These are phyloP conservation scores for Lyophyllum atratum DNA, from an alignment of 768 basidiomycete species.

Conservation along the genomic window DNA sequence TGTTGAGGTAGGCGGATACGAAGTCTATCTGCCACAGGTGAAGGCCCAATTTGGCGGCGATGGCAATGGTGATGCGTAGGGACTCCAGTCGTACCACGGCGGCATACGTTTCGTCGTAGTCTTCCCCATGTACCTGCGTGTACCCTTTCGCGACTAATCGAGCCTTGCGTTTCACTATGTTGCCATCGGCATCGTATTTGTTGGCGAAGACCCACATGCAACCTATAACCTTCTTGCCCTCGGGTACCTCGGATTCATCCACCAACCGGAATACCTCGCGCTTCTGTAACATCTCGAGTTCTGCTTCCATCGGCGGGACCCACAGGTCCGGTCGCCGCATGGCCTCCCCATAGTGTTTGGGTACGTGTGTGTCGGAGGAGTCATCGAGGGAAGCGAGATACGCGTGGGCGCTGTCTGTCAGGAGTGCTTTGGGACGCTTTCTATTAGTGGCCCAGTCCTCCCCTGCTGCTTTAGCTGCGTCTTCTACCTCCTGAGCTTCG, in stretches of 20 bases:
- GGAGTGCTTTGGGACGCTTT: not conserved
- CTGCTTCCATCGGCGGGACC: conserved; percentile 13
- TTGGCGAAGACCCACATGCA: conserved; percentile 23
- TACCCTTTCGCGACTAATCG: conserved; percentile 25
- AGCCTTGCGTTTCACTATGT: conserved; percentile 28
- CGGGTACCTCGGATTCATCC: not conserved
- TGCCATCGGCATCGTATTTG: conserved; percentile 31
- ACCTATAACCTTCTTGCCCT: conserved; percentile 9
- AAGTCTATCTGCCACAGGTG: conserved; percentile 28
- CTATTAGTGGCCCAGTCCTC: not conserved
- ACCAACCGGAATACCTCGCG: conserved; percentile 20
- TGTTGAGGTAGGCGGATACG: conserved; percentile 32
- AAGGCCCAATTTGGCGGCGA: conserved; percentile 13
- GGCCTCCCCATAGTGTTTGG: conserved; percentile 7
- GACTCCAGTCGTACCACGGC: not conserved
- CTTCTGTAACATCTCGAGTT: conserved; percentile 20
- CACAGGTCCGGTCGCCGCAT: conserved; percentile 16
- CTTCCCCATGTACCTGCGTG: conserved; percentile 33
- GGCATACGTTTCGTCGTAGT: conserved; percentile 23
- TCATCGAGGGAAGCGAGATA: not conserved
- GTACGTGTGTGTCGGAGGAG: not conserved
- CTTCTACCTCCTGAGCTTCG: not conserved
- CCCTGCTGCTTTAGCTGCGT: not conserved
- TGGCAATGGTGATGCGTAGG: too few relatives aligned
- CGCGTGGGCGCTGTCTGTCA: not conserved